These are phyloP conservation scores for Phytopythium ostracodes DNA, from an alignment of 352 stramenopile species.

Conservation along the genomic window DNA sequence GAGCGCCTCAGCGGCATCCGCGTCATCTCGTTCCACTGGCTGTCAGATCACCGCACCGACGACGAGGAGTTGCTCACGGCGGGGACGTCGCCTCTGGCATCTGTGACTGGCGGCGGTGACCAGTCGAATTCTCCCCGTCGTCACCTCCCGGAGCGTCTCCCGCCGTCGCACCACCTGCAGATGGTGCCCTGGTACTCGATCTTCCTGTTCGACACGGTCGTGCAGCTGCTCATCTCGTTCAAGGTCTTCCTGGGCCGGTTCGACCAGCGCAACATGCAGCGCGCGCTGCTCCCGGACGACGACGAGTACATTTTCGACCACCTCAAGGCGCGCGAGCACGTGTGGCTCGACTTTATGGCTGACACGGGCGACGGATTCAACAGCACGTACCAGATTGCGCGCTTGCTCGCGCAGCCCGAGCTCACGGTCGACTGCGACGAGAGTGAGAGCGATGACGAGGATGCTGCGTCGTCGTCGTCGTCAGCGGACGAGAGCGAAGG, in stretches of 20 bases:
- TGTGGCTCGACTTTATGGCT: slow-evolving; percentile 95
- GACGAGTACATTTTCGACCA: slow-evolving; percentile 84
- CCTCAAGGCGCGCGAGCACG: slow-evolving; percentile 62
- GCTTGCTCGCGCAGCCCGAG: slow-evolving; percentile 86
- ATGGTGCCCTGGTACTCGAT: slow-evolving; percentile 96
- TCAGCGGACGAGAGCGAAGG: neutral
- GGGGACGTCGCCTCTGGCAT: neutral
- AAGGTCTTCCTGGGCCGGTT: slow-evolving; percentile 92
- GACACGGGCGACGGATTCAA: slow-evolving; percentile 94
- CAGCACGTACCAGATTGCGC: slow-evolving; percentile 91
- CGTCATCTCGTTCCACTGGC: slow-evolving; percentile 80
- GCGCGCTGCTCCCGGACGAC: slow-evolving; percentile 67
- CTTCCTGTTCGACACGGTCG: slow-evolving; percentile 88
- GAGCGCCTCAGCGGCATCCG: slow-evolving; percentile 77
- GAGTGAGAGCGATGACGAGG: neutral
- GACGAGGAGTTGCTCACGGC: slow-evolving; percentile 39
- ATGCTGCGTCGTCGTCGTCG: neutral
- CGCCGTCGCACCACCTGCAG: slow-evolving; percentile 66
- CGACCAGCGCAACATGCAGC: slow-evolving; percentile 90
- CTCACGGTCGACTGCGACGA: slow-evolving; percentile 69
- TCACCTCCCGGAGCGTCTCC: slow-evolving; percentile 47
- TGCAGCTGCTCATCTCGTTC: slow-evolving; percentile 90
- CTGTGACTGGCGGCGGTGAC: neutral
- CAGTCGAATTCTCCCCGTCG: neutral
- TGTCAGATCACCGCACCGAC: slow-evolving; percentile 37